Evolutionary conservation across 108 stramenopile species (phyloP).

Genomic region (Pseudonitzschia pungens): DNA sequence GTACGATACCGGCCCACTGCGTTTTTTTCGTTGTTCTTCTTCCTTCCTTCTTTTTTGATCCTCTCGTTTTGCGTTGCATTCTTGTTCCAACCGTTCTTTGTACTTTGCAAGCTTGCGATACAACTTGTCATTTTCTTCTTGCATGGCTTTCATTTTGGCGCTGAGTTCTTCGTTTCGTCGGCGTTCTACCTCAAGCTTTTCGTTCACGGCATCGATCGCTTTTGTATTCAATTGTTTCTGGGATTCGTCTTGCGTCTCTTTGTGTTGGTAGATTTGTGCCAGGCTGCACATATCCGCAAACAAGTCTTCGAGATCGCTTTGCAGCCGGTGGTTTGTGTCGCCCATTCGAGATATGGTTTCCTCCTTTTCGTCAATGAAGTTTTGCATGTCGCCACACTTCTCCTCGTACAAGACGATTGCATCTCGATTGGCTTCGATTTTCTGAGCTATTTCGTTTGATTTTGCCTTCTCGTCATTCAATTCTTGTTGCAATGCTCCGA

Average conservation of each 20-base stretch:
- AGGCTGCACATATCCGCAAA: constrained; percentile 45
- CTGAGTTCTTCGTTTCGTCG: constrained; percentile 26
- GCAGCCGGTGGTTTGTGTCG: constrained; percentile 20
- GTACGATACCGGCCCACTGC: constrained; percentile 57
- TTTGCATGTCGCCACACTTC: constrained; percentile 9
- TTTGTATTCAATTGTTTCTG: constrained; percentile 7
- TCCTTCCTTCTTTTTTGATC: constrained; percentile 15
- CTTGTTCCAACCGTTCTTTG: constrained; percentile 34
- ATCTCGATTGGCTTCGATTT: background rate
- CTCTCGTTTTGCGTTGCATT: constrained; percentile 27
- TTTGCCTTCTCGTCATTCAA: constrained; percentile 7
- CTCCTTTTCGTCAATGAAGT: background rate
- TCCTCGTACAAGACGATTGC: background rate
- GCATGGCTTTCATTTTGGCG: constrained; percentile 5
- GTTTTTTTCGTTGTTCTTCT: constrained; percentile 18
- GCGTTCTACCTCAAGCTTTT: constrained; percentile 20
- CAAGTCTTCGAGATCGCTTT: constrained; percentile 38
- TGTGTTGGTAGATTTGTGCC: constrained; percentile 25
- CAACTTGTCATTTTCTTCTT: constrained; percentile 37
- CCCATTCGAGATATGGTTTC: background rate
- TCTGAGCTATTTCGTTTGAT: background rate
- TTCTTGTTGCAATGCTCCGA: constrained; percentile 4
- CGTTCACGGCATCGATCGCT: constrained; percentile 12
- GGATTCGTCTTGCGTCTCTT: constrained; percentile 24
- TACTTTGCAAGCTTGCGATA: constrained; percentile 37